Base-by-base conservation (phyloP, 176 grass and related monocot species). In the Carex littledalei region DNA sequence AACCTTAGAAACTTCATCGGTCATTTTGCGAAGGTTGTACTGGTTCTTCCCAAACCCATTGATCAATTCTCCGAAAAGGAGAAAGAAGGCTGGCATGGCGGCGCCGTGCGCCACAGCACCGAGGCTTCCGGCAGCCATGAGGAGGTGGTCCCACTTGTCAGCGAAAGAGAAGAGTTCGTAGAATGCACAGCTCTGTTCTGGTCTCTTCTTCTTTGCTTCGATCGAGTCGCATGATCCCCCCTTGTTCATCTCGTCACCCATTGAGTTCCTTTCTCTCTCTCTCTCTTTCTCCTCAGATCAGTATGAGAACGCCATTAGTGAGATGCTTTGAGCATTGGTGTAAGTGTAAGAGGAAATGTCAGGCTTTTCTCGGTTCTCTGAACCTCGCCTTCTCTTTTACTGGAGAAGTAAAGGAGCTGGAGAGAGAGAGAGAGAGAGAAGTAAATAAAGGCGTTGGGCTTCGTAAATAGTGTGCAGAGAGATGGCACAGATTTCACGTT, bases 31-130 rank as follows among this genome's bases (percentile, higher is more conserved):
- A 79, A 92, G 92, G 66, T 93, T 81, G 67, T 84, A 74, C 81
- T 94, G 85, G 91, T 97, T 97, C 87, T 92, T 92, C n/a, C 94
- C 94, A 86, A 97, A 97, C 13, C 92, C 93, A 67, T 97, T 93
- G 89, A 97, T 88, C 81, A 97, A 91, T 70, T 97, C 89, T 20
- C 92, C 94, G 61, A 97, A 97, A 32, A 97, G 80, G 55, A 94
- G 94, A 84, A 97, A 94, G 92, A 97, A 97, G 5, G 94, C 86
- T 8, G 94, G 94, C 85, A 97, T 94, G 63, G 94, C 89, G 81
- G 87, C 92, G 59, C 94, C 94, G 82, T 97, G 94, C 4, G 92
- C 90, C 6, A 97, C 39, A 13, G 94, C 94, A 29, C 94, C 94
- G 21, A 82, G 84, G 81, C 85, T 94, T 17, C 94, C 94, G 0